Base-by-base conservation (phyloP, 2,329 filamentous ascomycete genomes). In the Penicillium sp. region DNA sequence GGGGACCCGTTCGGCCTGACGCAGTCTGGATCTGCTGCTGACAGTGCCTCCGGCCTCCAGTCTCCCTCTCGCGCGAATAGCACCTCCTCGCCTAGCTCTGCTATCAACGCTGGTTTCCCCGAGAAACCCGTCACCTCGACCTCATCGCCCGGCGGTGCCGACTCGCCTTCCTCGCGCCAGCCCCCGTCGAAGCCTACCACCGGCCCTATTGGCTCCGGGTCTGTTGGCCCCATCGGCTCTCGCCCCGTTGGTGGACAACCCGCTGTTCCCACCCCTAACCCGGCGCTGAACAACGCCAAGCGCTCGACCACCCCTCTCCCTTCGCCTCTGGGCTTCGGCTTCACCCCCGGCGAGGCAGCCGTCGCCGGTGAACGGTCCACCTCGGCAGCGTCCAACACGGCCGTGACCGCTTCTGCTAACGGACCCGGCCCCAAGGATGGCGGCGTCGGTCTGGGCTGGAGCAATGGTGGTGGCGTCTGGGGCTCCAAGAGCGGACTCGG, bases 151-250 rank as follows among this genome's bases (percentile, higher is more conserved):
- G 86, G 84, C 9, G 86, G 84, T 36, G 67, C 70, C n/a, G 72
- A 74, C 45, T 95, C 91, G 6, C 89, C 91, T 38, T 89, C 90
- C 48, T 85, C 85, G 39, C 76, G 81, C 50, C 81, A 84, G 56
- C 80, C 84, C 46, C 80, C 85, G 33, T 75, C 79, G 27, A 80
- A 75, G 53, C 58, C 70, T 72, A 54, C 77, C 74, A 69, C 82
- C 56, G 77, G 76, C 44, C 79, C 81, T 55, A 71, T 78, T 44
- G 81, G 35, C 35, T 22, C 35, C 28, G 28, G 81, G 51, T 80
- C 88, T 4, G 91, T 97, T 47, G 92, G 91, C 20, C 92, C 94
- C 16, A 97, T 97, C 63, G 94, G 94, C 58, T 96, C 92, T 51
- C 87, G 94, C 40, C 92, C 92, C 3, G 81, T 83, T 16, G 81